Percentiles rank a stretch among this genome's conserved stretches.
phyloP scores from a whole-genome alignment of 306 rosid genomes.

The Vigna hirtella region DNA sequence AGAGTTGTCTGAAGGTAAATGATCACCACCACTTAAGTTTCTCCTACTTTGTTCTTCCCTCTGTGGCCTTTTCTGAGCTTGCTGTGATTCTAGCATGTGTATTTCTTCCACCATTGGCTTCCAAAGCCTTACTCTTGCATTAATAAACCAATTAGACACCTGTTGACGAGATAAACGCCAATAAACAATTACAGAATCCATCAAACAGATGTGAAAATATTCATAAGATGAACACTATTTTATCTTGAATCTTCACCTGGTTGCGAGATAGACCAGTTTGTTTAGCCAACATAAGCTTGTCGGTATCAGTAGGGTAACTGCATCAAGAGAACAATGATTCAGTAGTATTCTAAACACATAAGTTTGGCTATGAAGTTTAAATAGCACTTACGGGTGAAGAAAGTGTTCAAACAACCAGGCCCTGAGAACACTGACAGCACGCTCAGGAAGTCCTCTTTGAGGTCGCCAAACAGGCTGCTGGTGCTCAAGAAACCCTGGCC shows the following conservation, averaged over 20 bases:
- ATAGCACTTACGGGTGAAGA: slow-evolving; percentile 81
- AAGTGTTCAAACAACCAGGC: slow-evolving; percentile 94
- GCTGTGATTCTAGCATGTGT: slow-evolving; percentile 75
- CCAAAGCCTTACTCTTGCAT: slow-evolving; percentile 97
- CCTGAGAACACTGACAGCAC: slow-evolving; percentile 78
- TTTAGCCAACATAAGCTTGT: slow-evolving; percentile 85
- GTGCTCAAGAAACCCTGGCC: slow-evolving; percentile 66
- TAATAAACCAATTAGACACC: slow-evolving; percentile 97
- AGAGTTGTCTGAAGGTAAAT: slow-evolving; percentile 53
- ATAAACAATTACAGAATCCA: background rate
- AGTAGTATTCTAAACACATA: background rate
- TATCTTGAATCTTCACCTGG: slow-evolving; percentile 60
- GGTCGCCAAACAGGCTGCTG: slow-evolving; percentile 90
- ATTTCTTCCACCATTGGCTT: slow-evolving; percentile 98
- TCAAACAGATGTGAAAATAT: background rate
- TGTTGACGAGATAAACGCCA: slow-evolving; percentile 14
- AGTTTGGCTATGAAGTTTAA: background rate
- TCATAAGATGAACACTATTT: background rate
- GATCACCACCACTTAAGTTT: slow-evolving; percentile 47
- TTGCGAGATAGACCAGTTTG: slow-evolving; percentile 91
- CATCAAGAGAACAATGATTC: slow-evolving; percentile 4
- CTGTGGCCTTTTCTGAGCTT: slow-evolving; percentile 57
- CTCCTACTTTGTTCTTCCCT: slow-evolving; percentile 50
- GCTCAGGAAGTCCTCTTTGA: slow-evolving; percentile 92
- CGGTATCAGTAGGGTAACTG: slow-evolving; percentile 93